Evolutionary conservation across 2,329 filamentous ascomycete species (phyloP).

Genomic region (Epichloe baconii): DNA sequence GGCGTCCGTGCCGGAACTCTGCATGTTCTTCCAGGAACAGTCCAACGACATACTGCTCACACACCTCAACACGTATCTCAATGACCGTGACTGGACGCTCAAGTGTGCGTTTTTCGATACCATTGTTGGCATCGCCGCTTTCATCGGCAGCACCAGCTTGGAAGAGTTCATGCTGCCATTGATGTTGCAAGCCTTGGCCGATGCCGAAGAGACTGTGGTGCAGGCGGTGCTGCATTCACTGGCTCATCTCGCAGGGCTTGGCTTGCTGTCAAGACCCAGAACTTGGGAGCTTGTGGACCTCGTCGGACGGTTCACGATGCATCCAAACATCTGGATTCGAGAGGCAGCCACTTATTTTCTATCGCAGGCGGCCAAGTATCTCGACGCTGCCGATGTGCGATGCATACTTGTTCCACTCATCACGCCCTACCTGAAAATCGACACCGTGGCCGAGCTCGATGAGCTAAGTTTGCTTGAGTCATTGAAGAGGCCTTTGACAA

Average conservation of each 20-base stretch:
- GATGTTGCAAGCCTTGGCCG: slow-evolving; percentile 88
- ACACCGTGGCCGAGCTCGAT: slow-evolving; percentile 50
- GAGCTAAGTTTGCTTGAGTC: slow-evolving; percentile 67
- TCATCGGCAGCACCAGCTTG: slow-evolving; percentile 75
- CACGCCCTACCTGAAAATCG: slow-evolving; percentile 66
- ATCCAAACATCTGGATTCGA: slow-evolving; percentile 90
- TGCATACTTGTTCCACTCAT: slow-evolving; percentile 76
- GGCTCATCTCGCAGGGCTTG: slow-evolving; percentile 76
- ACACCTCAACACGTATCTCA: slow-evolving; percentile 92
- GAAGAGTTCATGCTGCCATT: slow-evolving; percentile 93
- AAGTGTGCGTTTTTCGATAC: slow-evolving; percentile 96
- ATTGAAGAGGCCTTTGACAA: slow-evolving; percentile 68
- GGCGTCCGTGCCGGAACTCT: slow-evolving; percentile 80
- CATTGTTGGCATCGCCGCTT: slow-evolving; percentile 82
- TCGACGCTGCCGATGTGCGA: slow-evolving; percentile 68
- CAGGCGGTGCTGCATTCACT: slow-evolving; percentile 81
- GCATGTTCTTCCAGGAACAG: slow-evolving; percentile 86
- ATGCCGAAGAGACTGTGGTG: slow-evolving; percentile 87
- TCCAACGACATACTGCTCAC: slow-evolving; percentile 93
- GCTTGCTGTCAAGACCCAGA: slow-evolving; percentile 71
- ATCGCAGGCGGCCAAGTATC: slow-evolving; percentile 58
- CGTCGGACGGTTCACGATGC: slow-evolving; percentile 73
- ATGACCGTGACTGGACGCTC: slow-evolving; percentile 90
- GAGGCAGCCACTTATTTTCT: slow-evolving; percentile 81
- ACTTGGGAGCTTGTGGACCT: slow-evolving; percentile 82